A percentile compares a stretch with the other conserved stretches of the same genome.
Conservation (phyloP, 768 basidiomycete species). For the Mrakia frigida region DNA sequence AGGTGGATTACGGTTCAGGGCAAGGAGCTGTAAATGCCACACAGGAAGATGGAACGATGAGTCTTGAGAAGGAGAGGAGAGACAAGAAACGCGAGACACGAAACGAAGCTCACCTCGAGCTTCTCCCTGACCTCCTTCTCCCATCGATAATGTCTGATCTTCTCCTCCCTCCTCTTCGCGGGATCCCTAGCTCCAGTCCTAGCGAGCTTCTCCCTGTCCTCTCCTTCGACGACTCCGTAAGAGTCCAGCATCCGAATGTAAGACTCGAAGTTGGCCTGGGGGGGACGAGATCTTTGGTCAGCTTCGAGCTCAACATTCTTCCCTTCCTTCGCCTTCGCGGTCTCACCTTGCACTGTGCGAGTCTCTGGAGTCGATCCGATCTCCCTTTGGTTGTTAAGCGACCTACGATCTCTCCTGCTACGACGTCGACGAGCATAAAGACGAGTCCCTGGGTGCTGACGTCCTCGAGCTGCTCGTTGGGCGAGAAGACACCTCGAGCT, state of each 20-base stretch:
- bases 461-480: slow-evolving; percentile 44
- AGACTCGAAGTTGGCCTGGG: slow-evolving; percentile 36
- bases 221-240: slow-evolving; percentile 39
- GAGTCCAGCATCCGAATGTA: slow-evolving; percentile 39
- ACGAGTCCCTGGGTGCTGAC: slow-evolving; percentile 41
- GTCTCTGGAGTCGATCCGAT: slow-evolving; percentile 36
- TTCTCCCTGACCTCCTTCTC: slow-evolving; percentile 71
- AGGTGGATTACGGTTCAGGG: background rate
- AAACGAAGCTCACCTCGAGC: slow-evolving; percentile 56
- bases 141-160: slow-evolving; percentile 82
- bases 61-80: background rate
- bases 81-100: background rate
- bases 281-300: background rate
- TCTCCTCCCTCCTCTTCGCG: slow-evolving; percentile 68
- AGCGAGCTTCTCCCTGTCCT: slow-evolving; percentile 35
- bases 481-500: slow-evolving; percentile 42
- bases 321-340: background rate
- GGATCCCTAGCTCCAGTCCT: slow-evolving; percentile 50
- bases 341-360: slow-evolving; percentile 41
- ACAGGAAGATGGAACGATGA: background rate
- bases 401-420: slow-evolving; percentile 40
- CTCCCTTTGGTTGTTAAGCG: slow-evolving; percentile 38
- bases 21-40: background rate
- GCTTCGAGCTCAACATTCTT: background rate
- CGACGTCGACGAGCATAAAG: slow-evolving; percentile 43